Base-by-base conservation (phyloP, 176 grass and related monocot genomes). In the Rhynchospora tenuis region DNA sequence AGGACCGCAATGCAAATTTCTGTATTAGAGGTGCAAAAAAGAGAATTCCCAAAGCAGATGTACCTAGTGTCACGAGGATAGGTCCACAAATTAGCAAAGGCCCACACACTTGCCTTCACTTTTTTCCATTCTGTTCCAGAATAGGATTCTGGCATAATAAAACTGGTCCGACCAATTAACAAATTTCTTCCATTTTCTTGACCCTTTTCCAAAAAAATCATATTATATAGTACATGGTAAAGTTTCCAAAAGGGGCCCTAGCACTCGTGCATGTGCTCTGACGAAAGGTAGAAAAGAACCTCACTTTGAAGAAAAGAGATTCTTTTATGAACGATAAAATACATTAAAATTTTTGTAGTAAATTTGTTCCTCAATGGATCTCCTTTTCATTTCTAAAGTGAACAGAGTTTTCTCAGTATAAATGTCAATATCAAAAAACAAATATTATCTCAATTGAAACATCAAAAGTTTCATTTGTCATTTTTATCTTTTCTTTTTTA, bases 121-220 rank as follows among this genome's bases (percentile, higher is more conserved):
- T 60, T 81, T 14, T 16, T 46, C 42, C 78, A 8, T 79, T 59
- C 17, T 6, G 5, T 38, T 44, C 17, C 10, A 64, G 78, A 81
- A 81, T 64, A 81, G 28, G 58, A 81, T 81, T 81, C 78, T 81
- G 28, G 31, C 7, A 81, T 44, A n/a, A 62, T 19, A 81, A 61
- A 81, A 64, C 78, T 24, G 24, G 78, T 81, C 78, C 78, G 7
- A 61, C 15, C 56, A 45, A 0, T 63, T 59, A 20, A 58, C 10
- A 22, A 24, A 0, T 6, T 11, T 11, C 28, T 8, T 4, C 33
- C 33, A 38, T 63, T 58, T 42, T 6, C 57, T 4, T 54, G 20
- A 31, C 15, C 70, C 45, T 48, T 48, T 74, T 74, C 17, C 38
- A 48, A 27, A 79, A 29, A 20, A 4, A 57, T 55, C 33, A 19